Conservation (phyloP, 2,329 filamentous ascomycete species). For the Neopestalotiopsis sp. region DNA sequence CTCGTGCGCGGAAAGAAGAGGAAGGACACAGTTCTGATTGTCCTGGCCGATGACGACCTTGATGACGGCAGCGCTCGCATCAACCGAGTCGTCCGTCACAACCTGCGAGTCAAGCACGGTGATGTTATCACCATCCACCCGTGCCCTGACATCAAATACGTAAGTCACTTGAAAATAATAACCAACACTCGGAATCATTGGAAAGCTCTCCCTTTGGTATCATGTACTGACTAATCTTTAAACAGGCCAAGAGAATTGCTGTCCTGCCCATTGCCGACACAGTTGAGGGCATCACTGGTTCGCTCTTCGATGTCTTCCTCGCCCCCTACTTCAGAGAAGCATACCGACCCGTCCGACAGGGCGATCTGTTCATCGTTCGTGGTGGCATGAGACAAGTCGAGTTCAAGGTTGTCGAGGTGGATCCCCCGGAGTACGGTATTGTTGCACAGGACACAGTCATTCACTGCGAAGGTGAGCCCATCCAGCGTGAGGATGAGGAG, state of each 20-base stretch:
- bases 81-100: constrained; percentile 98
- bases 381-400: constrained; percentile 99
- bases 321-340: constrained; percentile 99
- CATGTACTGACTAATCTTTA: constrained; percentile 12
- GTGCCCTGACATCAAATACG: constrained; percentile 99
- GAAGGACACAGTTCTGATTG: constrained; percentile 98
- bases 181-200: not conserved
- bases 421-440: constrained; percentile 97
- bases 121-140: constrained; percentile 97
- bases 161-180: constrained; percentile 53
- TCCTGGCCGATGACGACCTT: constrained; percentile 95
- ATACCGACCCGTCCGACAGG: constrained; percentile 95
- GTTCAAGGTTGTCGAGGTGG: constrained; percentile 99
- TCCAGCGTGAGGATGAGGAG: constrained; percentile 98
- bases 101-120: constrained; percentile 97
- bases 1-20: constrained; percentile 99
- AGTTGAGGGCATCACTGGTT: constrained; percentile 95
- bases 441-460: constrained; percentile 99
- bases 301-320: constrained; percentile 98
- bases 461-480: constrained; percentile 94
- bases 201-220: constrained; percentile 2
- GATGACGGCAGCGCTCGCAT: constrained; percentile 97
- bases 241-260: constrained; percentile 94
- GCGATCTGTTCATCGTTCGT: constrained; percentile 95
- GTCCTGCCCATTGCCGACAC: constrained; percentile 98